Percentiles rank a stretch among this genome's conserved stretches.
phyloP scores from a whole-genome alignment of 2,329 filamentous ascomycete species.

The Ophiocordyceps sinensis region DNA sequence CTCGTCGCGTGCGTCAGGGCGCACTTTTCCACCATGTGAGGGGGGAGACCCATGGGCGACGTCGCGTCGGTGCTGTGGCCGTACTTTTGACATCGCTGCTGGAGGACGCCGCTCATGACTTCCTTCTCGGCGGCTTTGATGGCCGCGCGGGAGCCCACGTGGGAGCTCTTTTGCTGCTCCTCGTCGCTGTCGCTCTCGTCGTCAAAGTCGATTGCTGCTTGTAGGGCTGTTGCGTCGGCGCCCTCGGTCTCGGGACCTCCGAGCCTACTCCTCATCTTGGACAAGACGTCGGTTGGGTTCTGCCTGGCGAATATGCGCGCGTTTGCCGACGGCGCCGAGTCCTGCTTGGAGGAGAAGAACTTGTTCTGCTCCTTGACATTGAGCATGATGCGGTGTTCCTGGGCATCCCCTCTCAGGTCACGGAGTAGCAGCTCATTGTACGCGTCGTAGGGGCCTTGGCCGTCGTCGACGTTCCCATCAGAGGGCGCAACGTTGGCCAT shows the following conservation, averaged over 20 bases:
- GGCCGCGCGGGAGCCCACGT: conserved; percentile 56
- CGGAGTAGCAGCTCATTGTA: conserved; percentile 63
- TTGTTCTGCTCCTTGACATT: conserved; percentile 78
- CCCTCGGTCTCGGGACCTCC: conserved; percentile 31
- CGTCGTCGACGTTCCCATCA: conserved; percentile 50
- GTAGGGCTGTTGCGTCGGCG: conserved; percentile 42
- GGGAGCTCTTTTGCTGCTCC: conserved; percentile 35
- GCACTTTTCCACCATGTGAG: conserved; percentile 43
- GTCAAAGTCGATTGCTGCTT: conserved; percentile 50
- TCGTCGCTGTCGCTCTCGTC: conserved; percentile 57
- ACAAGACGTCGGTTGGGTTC: conserved; percentile 53
- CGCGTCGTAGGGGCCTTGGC: conserved; percentile 50
- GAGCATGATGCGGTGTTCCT: conserved; percentile 66
- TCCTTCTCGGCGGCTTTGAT: conserved; percentile 50
- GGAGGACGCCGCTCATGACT: conserved; percentile 49
- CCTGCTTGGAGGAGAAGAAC: conserved; percentile 58
- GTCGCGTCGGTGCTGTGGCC: conserved; percentile 31
- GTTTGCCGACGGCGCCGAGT: conserved; percentile 30
- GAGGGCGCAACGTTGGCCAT: conserved; percentile 74
- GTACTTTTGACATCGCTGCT: conserved; percentile 45
- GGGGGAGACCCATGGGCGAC: conserved; percentile 38
- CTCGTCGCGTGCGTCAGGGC: conserved; percentile 75
- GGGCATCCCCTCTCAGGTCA: conserved; percentile 62
- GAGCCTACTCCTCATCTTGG: conserved; percentile 48
- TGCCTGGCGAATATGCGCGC: conserved; percentile 49